A percentile compares a stretch with the other conserved stretches of the same genome.
phyloP scores from a whole-genome alignment of 176 grass and related monocot species.

The Urochloa ruziziensis region DNA sequence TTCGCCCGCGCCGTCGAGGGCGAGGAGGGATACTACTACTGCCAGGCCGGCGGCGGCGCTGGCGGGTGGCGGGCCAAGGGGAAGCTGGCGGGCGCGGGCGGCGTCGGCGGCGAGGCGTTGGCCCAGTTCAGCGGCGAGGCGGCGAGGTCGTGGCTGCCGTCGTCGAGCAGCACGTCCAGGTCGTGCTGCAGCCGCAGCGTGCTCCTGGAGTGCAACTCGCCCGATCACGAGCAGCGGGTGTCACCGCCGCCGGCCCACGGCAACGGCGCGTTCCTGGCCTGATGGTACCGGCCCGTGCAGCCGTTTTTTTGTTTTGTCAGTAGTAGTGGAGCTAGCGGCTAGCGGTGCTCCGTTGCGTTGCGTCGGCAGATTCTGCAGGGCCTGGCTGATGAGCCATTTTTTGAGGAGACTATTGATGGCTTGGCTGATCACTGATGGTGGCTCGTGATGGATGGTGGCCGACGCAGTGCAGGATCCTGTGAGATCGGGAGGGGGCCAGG shows the following conservation, averaged over 20 bases:
- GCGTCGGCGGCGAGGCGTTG: slow-evolving; percentile 6
- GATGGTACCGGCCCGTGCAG: neutral
- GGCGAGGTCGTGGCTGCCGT: slow-evolving; percentile 53
- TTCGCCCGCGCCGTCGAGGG: slow-evolving; percentile 70
- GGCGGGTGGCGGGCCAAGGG: slow-evolving; percentile 26
- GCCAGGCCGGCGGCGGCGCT: neutral
- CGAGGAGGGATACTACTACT: slow-evolving; percentile 64
- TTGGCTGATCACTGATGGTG: neutral
- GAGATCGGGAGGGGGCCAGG: neutral
- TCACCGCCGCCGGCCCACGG: slow-evolving; percentile 32
- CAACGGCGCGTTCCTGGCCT: slow-evolving; percentile 36
- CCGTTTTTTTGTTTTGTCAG: neutral
- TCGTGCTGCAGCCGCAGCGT: slow-evolving; percentile 84
- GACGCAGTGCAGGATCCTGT: neutral
- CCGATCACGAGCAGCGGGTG: slow-evolving; percentile 46
- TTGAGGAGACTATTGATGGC: neutral
- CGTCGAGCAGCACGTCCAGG: slow-evolving; percentile 78
- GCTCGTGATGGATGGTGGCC: neutral
- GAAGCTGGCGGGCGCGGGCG: slow-evolving; percentile 23
- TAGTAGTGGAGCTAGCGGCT: neutral
- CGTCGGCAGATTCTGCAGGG: neutral
- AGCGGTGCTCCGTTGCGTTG: neutral
- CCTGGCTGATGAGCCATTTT: neutral
- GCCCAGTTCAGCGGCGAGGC: slow-evolving; percentile 50
- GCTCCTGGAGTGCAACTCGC: slow-evolving; percentile 60